Percentiles rank a stretch among this genome's conserved stretches.
These are phyloP conservation scores for Trichoderma endophyticum DNA, from an alignment of 2,329 filamentous ascomycete genomes.

Conservation along the genomic window DNA sequence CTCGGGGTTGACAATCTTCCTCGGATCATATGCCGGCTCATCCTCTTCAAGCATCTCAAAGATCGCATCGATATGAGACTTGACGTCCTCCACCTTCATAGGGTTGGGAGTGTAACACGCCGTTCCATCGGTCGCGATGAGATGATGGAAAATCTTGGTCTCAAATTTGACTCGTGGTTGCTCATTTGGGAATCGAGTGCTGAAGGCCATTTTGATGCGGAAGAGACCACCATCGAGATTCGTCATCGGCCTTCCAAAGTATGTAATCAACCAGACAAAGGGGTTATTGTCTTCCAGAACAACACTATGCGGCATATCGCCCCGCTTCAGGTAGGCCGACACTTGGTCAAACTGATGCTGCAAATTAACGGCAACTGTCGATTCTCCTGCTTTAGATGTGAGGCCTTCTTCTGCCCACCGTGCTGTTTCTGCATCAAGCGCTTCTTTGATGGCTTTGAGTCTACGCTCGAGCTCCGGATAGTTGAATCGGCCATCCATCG, in stretches of 20 bases:
- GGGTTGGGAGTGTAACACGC: slow-evolving; percentile 73
- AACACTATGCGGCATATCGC: slow-evolving; percentile 70
- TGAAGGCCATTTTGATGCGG: slow-evolving; percentile 74
- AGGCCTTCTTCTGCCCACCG: slow-evolving; percentile 70
- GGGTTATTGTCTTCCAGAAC: slow-evolving; percentile 77
- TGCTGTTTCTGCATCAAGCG: slow-evolving; percentile 67
- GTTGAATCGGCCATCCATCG: slow-evolving; percentile 83
- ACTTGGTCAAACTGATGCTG: slow-evolving; percentile 83
- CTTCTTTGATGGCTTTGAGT: slow-evolving; percentile 64
- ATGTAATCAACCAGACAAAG: slow-evolving; percentile 83
- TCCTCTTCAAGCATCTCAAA: slow-evolving; percentile 84
- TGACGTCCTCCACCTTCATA: slow-evolving; percentile 67
- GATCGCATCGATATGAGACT: slow-evolving; percentile 79
- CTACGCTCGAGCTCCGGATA: slow-evolving; percentile 72
- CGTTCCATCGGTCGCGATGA: slow-evolving; percentile 74
- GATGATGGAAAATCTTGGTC: slow-evolving; percentile 82
- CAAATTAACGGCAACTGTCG: slow-evolving; percentile 75
- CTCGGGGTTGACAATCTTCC: slow-evolving; percentile 81
- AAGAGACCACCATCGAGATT: slow-evolving; percentile 91
- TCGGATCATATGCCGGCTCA: slow-evolving; percentile 81
- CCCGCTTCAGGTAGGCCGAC: slow-evolving; percentile 67
- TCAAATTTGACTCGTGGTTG: slow-evolving; percentile 81
- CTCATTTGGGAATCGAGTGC: slow-evolving; percentile 80
- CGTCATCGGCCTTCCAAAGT: slow-evolving; percentile 89
- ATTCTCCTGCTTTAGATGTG: slow-evolving; percentile 60